Evolutionary conservation across 2,329 filamentous ascomycete species (phyloP), one percentile per base, ranked within the genome.

Genomic region (Capronia americana): DNA sequence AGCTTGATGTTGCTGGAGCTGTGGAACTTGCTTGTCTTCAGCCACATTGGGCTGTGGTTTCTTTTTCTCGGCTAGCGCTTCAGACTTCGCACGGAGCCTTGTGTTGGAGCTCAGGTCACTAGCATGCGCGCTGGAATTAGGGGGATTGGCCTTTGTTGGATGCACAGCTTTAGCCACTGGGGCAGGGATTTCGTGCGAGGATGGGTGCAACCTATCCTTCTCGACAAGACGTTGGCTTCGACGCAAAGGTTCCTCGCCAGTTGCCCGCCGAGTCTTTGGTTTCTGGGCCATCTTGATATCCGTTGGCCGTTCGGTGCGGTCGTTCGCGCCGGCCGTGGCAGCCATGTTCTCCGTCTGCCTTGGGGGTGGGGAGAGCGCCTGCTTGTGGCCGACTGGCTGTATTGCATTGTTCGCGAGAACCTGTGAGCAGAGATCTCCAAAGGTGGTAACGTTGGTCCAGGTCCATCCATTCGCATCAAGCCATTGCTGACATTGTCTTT

Each of bases 381-480:
- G 41, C 10, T 14, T 56, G 20, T 32, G 34, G 23, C 57, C n/a
- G 23, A 20, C 23, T 55, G 10, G 10, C 5, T 44, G 30, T 28
- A 30, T 20, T 20, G 38, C 44, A 23, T 48, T 53, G 12, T 57
- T 28, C 44, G 66, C 59, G 17, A 53, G 14, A 32, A 65, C n/a
- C 28, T 70, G 65, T 28, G 68, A 68, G 57, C 63, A 64, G n/a
- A 61, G 12, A 20, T 53, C 26, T 3, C 61, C 58, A 51, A 69
- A 71, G 4, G 50, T 44, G 50, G 46, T 57, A 23, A 71, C 23
- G 41, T 64, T 71, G 26, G 64, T 64, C 69, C 69, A 71, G 10
- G 50, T 67, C 69, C 69, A 71, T 11, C 67, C 69, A 46, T 62
- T 65, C 10, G 34, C 53, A n/a, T 70, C 68, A 14, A 71, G 64